Base-by-base conservation (phyloP, 495 filamentous ascomycete species). In the Aspergillus baeticus region DNA sequence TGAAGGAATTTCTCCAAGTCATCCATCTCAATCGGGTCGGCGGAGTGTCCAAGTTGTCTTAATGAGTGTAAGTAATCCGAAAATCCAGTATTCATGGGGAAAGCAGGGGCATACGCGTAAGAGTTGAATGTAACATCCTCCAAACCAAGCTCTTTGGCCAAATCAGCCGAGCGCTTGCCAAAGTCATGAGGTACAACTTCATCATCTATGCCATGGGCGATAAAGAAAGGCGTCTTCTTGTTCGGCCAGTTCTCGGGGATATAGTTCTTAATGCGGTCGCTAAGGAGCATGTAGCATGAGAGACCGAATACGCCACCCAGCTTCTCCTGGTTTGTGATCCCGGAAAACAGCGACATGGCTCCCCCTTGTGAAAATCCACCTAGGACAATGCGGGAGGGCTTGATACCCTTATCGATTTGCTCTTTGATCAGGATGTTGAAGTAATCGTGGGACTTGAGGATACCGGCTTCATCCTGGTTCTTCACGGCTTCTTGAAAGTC, bases 271-370 rank as follows among this genome's bases (percentile, higher is more conserved):
- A 96, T 74, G 62, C 90, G 92, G 48, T 81, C 75, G 61, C 84
- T 84, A 44, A 97, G 74, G 10, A 91, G 76, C 62, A 97, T 71
- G 64, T 96, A 98, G 57, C 82, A 86, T 10, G 89, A 93, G 42
- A 98, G 77, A 10, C 85, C 91, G 59, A 96, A 87, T 49, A 98
- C 88, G 57, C 93, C 93, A 10, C 85, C 94, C 10, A 98, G 78
- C 72, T 90, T 91, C 54, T 83, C 76, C 54, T 82, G 80, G 55
- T 72, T 80, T 1, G 90, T 96, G 39, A 96, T 63, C 5, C 90
- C 92, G 0, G 84, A 74, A 62, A 85, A 78, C 22, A 88, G 57
- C 21, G 79, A 75, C 61, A 87, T 82, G 5, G 82, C 81, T 38
- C 84, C 83, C 34, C 83, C 81, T 61, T 85, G 83, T 15, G 81